These are phyloP conservation scores for Platismatia glauca DNA, from an alignment of 495 filamentous ascomycete species.

Conservation along the genomic window DNA sequence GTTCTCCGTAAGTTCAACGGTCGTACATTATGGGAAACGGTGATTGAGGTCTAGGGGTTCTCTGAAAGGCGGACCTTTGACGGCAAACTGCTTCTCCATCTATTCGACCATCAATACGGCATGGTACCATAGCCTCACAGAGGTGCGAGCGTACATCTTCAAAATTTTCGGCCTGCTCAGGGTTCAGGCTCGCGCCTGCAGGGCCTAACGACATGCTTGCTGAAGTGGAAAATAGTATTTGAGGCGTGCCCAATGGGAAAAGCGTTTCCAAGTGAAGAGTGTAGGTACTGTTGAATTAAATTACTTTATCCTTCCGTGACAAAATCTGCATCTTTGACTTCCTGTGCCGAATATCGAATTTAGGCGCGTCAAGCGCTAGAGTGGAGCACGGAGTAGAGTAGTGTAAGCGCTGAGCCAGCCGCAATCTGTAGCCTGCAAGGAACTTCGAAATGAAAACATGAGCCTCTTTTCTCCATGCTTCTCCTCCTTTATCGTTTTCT, in stretches of 20 bases:
- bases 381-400: too few species aligned
- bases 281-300: neutral
- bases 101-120: constrained; percentile 31
- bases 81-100: constrained; percentile 99
- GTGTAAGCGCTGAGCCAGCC: too few species aligned
- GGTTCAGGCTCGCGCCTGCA: constrained; percentile 43
- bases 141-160: constrained; percentile 52
- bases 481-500: too few species aligned
- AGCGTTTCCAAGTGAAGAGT: neutral
- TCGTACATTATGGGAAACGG: constrained; percentile 9
- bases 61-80: constrained; percentile 60
- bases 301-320: neutral
- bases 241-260: neutral
- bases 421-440: too few species aligned
- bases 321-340: neutral
- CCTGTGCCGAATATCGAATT: neutral
- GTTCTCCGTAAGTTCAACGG: constrained; percentile 20
- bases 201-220: constrained; percentile 38
- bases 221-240: neutral
- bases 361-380: neutral
- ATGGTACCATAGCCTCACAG: neutral
- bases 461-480: too few species aligned
- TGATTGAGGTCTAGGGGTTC: neutral
- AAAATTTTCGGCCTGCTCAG: constrained; percentile 66
- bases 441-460: too few species aligned